Base-by-base conservation (phyloP, 2,329 filamentous ascomycete species). In the Diaporthe sp. region DNA sequence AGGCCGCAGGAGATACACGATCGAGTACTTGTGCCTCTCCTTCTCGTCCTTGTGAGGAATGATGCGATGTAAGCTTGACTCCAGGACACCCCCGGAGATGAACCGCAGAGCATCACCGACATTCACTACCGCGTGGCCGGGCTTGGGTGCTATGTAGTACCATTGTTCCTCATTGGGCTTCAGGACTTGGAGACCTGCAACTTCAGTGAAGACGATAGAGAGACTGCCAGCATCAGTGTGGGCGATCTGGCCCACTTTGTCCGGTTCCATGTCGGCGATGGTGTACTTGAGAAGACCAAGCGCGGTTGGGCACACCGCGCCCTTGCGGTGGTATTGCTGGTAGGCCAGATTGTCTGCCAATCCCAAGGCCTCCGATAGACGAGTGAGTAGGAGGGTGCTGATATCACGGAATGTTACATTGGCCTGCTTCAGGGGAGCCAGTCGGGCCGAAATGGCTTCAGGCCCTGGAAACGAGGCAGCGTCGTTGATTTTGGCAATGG, bases 91-190 rank as follows among this genome's bases (percentile, higher is more conserved):
- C 9, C 65, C 65, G 4, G 65, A 69, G 65, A 69, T 55, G 6
- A 69, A 69, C 0, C 65, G 49, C 2, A 69, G 65, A 8, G 65
- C 46, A 3, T 69, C 65, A 0, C 65, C 65, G 1, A 69, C 65
- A 5, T 69, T 69, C 9, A 69, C 65, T 13, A 69, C 65, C 2
- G 65, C 65, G n/a, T 69, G 65, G 9, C 65, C 65, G 10, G 65
- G 65, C 65, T 55, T 69, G 3, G 65, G 65, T 9, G 65, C 65
- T 22, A 69, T 69, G 65, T 69, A 69, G 49, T 69, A 69, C 65
- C 65, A 69, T 15, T 69, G 65, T n/a, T 69, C 65, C 19, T 69
- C 49, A 2, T 69, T 69, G 9, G 65, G 65, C 49, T 69, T 69
- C n/a, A 69, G 37, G 9, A 69, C 49, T 7, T 69, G 65, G 6